These are phyloP conservation scores for Yamadazyma laniorum DNA, from an alignment of 805 yeast species.

Conservation along the genomic window DNA sequence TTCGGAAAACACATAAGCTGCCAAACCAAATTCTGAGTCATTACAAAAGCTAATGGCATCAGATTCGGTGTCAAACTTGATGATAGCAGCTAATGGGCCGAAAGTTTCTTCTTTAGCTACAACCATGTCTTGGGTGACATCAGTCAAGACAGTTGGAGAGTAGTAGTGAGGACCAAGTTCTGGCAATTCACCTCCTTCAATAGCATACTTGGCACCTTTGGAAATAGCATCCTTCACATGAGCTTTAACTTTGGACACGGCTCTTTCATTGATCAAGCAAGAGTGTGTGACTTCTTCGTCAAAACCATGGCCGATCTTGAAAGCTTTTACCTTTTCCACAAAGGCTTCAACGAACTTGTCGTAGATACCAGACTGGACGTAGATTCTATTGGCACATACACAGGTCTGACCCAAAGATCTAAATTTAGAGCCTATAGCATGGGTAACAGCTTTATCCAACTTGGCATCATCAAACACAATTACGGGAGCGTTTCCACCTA, in stretches of 20 bases:
- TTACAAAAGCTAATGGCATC: conserved; percentile 56
- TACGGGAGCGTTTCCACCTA: conserved; percentile 82
- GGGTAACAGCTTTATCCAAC: conserved; percentile 63
- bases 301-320: conserved; percentile 58
- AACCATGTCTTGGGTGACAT: conserved; percentile 50
- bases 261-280: conserved; percentile 50
- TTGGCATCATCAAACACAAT: conserved; percentile 74
- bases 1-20: conserved; percentile 57
- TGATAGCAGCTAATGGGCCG: conserved; percentile 62
- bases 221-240: conserved; percentile 54
- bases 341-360: conserved; percentile 56
- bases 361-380: conserved; percentile 61
- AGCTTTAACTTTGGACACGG: conserved; percentile 52
- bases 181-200: conserved; percentile 52
- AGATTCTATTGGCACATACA: conserved; percentile 73
- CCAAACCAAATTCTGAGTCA: conserved; percentile 55
- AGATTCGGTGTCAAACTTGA: conserved; percentile 52
- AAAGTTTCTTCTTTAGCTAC: conserved; percentile 60
- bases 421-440: conserved; percentile 64
- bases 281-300: conserved; percentile 53
- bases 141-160: conserved; percentile 52
- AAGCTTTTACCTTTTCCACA: conserved; percentile 43
- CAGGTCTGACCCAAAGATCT: conserved; percentile 82
- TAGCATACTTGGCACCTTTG: conserved; percentile 52
- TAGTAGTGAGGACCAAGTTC: conserved; percentile 51